These are phyloP conservation scores for Neoascochyta sp. DNA, from an alignment of 2,329 filamentous ascomycete genomes.

Conservation along the genomic window DNA sequence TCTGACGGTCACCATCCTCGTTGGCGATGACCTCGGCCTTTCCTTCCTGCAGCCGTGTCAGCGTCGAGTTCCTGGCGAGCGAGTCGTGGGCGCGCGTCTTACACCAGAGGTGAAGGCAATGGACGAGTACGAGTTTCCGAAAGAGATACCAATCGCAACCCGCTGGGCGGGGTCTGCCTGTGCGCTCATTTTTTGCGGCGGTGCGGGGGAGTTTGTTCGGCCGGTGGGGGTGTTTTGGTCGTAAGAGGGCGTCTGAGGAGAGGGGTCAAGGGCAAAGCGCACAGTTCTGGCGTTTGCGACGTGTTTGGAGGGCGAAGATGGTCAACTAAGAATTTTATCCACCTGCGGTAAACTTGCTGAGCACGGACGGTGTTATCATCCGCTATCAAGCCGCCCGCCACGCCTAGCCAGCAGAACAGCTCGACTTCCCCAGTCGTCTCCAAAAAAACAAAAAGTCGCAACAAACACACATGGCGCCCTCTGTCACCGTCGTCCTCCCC, in stretches of 20 bases:
- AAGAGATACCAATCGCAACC: slow-evolving; percentile 87
- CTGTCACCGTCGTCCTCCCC: slow-evolving; percentile 67
- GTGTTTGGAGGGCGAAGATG: too few species aligned
- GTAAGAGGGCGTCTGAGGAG: too few species aligned
- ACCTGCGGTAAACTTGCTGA: too few species aligned
- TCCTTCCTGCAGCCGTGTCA: slow-evolving; percentile 61
- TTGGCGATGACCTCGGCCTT: slow-evolving; percentile 98
- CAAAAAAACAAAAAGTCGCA: slow-evolving; percentile 1
- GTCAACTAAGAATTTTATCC: too few species aligned
- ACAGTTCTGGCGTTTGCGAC: too few species aligned
- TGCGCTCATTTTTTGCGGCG: slow-evolving; percentile 44
- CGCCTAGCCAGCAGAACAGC: too few species aligned
- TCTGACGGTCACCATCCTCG: slow-evolving; percentile 99
- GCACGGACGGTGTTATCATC: too few species aligned
- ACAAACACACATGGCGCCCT: slow-evolving; percentile 51
- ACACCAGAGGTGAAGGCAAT: slow-evolving; percentile 79
- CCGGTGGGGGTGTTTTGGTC: too few species aligned
- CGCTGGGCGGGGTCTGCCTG: slow-evolving; percentile 52
- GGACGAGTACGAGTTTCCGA: slow-evolving; percentile 97
- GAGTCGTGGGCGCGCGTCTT: slow-evolving; percentile 19
- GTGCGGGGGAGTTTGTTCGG: neutral
- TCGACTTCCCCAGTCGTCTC: too few species aligned
- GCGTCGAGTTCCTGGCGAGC: neutral
- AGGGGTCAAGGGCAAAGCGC: too few species aligned
- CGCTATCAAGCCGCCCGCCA: too few species aligned